Percentiles rank a stretch among this genome's conserved stretches.
These are phyloP conservation scores for Pisolithus thermaeus DNA, from an alignment of 1,284 basidiomycete genomes.

Conservation along the genomic window DNA sequence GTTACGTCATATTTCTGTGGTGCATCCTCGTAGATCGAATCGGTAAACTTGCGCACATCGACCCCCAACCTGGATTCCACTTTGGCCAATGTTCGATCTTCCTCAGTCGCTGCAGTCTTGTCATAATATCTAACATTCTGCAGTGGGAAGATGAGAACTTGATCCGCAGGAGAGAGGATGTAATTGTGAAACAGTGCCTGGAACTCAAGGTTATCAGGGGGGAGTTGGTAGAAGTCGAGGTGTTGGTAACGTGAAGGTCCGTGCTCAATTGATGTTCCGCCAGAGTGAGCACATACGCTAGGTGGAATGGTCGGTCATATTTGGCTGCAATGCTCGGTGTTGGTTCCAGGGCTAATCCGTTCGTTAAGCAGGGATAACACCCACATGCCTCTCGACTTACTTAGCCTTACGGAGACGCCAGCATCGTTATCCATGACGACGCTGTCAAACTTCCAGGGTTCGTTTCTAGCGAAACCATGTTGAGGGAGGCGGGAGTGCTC, in stretches of 20 bases:
- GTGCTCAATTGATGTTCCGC: constrained; percentile 70
- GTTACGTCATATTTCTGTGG: constrained; percentile 49
- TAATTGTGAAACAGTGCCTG: constrained; percentile 88
- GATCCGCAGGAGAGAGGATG: constrained; percentile 59
- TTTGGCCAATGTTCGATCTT: constrained; percentile 48
- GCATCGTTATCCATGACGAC: constrained; percentile 65
- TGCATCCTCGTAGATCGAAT: constrained; percentile 70
- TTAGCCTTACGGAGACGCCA: constrained; percentile 67
- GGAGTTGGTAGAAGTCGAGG: constrained; percentile 36
- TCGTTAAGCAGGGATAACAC: constrained; percentile 6
- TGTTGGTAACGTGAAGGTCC: constrained; percentile 75
- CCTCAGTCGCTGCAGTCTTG: constrained; percentile 61
- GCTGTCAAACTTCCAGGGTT: constrained; percentile 62
- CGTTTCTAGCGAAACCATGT: constrained; percentile 82
- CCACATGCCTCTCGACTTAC: constrained; percentile 38
- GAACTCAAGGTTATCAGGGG: constrained; percentile 57
- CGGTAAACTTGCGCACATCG: constrained; percentile 60
- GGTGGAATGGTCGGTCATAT: constrained; percentile 60
- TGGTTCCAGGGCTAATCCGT: constrained; percentile 49
- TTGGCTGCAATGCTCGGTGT: constrained; percentile 50
- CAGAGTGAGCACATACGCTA: constrained; percentile 77
- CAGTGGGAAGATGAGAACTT: constrained; percentile 55
- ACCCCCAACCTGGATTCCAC: constrained; percentile 55
- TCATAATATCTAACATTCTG: constrained; percentile 65
- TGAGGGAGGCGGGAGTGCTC: constrained; percentile 71